Evolutionary conservation across 306 rosid genomes (phyloP).

Genomic region (Carpinus viminea): DNA sequence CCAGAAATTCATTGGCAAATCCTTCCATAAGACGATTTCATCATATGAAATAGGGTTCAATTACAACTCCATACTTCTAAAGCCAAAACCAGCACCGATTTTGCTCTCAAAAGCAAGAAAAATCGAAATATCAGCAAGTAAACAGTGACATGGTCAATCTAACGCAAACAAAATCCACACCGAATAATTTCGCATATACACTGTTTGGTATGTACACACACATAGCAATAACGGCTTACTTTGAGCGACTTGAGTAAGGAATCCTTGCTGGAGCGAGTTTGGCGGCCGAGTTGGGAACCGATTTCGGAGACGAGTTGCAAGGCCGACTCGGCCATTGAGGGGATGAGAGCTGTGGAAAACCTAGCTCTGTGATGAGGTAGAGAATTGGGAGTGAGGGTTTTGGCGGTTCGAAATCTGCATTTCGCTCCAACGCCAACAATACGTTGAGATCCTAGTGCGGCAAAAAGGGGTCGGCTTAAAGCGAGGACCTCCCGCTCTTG

Average conservation of each 20-base stretch:
- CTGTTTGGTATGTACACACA: not conserved
- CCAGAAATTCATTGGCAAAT: not conserved
- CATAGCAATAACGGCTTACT: conserved; percentile 32
- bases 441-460: not conserved
- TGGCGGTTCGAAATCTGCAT: not conserved
- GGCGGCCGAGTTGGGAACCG: conserved; percentile 54
- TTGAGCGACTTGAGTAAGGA: conserved; percentile 67
- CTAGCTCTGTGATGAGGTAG: not conserved
- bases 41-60: not conserved
- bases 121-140: not conserved
- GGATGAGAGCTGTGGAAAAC: conserved; percentile 18
- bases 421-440: not conserved
- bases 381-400: not conserved
- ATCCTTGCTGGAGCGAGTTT: conserved; percentile 69
- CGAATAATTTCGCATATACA: not conserved
- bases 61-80: not conserved
- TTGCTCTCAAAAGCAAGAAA: not conserved
- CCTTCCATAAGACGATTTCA: not conserved
- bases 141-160: not conserved
- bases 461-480: not conserved
- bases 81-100: not conserved
- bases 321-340: conserved; percentile 55
- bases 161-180: not conserved
- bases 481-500: conserved; percentile 44
- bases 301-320: conserved; percentile 55